Percentiles rank a stretch among this genome's conserved stretches.
Conservation (phyloP, 257 asterid species). For the Verbena officinalis region DNA sequence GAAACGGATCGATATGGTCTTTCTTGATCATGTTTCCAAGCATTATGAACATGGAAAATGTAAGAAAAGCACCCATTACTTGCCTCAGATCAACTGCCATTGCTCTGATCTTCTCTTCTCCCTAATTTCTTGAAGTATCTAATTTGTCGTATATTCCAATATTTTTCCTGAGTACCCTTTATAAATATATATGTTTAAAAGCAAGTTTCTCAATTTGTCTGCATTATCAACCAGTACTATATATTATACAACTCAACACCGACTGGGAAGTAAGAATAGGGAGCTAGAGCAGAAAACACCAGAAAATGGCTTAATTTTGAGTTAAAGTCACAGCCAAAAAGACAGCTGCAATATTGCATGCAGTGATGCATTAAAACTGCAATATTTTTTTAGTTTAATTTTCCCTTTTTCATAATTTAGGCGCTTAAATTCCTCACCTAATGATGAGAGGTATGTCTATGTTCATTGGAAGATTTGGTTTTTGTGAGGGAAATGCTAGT, state of each 20-base stretch:
- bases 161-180: slow-evolving; percentile 1
- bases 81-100: slow-evolving; percentile 58
- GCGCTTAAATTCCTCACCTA: slow-evolving; percentile 18
- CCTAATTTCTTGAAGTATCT: background rate
- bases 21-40: slow-evolving; percentile 52
- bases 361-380: slow-evolving; percentile 31
- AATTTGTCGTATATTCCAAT: background rate
- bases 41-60: slow-evolving; percentile 69
- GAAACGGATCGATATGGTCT: slow-evolving; percentile 60
- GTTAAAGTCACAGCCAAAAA: slow-evolving; percentile 31
- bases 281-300: slow-evolving; percentile 30
- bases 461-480: slow-evolving; percentile 15
- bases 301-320: slow-evolving; percentile 23
- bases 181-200: slow-evolving; percentile 16
- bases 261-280: slow-evolving; percentile 17
- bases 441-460: slow-evolving; percentile 16
- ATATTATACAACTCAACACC: slow-evolving; percentile 16
- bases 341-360: slow-evolving; percentile 36
- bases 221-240: slow-evolving; percentile 12
- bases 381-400: background rate
- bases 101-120: background rate
- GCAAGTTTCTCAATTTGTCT: slow-evolving; percentile 5
- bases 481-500: slow-evolving; percentile 9
- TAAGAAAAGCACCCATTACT: slow-evolving; percentile 56
- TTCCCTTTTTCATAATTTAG: background rate